Conservation (phyloP, 108 stramenopile genomes). For the Skeletonema potamos region DNA sequence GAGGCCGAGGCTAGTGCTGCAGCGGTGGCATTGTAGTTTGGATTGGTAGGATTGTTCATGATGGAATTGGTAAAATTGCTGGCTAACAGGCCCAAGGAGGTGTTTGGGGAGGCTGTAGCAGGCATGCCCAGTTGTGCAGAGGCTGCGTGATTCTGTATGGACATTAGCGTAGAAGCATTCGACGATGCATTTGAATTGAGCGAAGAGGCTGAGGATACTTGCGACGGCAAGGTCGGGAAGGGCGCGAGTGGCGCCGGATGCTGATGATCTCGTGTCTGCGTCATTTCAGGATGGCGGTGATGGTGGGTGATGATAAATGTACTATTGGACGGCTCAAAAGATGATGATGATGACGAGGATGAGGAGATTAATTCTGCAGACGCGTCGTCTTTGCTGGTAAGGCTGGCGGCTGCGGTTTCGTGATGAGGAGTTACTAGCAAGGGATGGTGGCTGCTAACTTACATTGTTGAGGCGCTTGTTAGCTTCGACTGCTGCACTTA, state of each 20-base stretch:
- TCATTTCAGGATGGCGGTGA: background rate
- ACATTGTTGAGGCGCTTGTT: background rate
- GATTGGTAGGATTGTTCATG: background rate
- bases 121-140: background rate
- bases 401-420: background rate
- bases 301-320: background rate
- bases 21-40: background rate
- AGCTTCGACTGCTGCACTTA: background rate
- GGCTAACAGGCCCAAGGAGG: background rate
- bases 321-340: background rate
- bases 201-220: background rate
- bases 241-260: background rate
- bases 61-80: background rate
- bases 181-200: background rate
- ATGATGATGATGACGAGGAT: background rate
- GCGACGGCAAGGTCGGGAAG: background rate
- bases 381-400: background rate
- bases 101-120: background rate
- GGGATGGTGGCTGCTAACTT: background rate
- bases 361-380: background rate
- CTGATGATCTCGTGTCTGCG: background rate
- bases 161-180: background rate
- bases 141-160: background rate
- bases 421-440: background rate
- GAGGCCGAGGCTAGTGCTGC: slow-evolving; percentile 2